A percentile compares a stretch with the other conserved stretches of the same genome.
Evolutionary conservation across 1,139 yeast genomes (phyloP).

Genomic region (Diutina catenulata): DNA sequence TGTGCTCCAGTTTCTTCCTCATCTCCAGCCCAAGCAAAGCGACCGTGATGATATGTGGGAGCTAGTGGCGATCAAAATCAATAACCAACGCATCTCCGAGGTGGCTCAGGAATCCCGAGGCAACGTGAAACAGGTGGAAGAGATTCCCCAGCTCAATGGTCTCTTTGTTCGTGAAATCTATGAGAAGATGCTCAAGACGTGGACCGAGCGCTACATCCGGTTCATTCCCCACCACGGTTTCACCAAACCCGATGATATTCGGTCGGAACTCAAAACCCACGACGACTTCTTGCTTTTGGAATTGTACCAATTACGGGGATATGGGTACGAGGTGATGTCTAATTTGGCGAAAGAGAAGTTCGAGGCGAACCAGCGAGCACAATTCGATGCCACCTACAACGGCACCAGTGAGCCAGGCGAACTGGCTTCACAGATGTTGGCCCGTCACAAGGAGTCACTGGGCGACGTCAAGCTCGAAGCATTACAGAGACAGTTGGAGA

Average conservation of each 20-base stretch:
- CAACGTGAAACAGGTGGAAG: background rate
- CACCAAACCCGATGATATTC: background rate
- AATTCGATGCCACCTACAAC: background rate
- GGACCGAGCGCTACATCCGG: background rate
- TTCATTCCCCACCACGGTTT: background rate
- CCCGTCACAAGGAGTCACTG: background rate
- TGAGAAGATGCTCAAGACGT: slow-evolving; percentile 1
- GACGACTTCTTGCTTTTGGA: background rate
- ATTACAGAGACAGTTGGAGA: background rate
- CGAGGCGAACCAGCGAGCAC: background rate
- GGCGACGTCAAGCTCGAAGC: background rate
- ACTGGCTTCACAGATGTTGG: background rate
- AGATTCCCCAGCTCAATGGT: slow-evolving; percentile 2
- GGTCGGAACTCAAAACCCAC: background rate
- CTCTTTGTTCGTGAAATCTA: background rate
- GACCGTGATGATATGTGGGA: slow-evolving; percentile 3
- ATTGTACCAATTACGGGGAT: background rate
- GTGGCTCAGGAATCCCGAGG: background rate
- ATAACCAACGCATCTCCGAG: background rate
- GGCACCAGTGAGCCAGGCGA: no score
- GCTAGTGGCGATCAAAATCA: slow-evolving; percentile 2
- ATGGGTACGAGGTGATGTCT: slow-evolving; percentile 3
- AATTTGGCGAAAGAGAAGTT: background rate
- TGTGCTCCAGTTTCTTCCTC: slow-evolving; percentile 4
- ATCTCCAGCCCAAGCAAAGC: background rate